phyloP scores from a whole-genome alignment of 116 monocot species.

The Phalaenopsis hybrid region DNA sequence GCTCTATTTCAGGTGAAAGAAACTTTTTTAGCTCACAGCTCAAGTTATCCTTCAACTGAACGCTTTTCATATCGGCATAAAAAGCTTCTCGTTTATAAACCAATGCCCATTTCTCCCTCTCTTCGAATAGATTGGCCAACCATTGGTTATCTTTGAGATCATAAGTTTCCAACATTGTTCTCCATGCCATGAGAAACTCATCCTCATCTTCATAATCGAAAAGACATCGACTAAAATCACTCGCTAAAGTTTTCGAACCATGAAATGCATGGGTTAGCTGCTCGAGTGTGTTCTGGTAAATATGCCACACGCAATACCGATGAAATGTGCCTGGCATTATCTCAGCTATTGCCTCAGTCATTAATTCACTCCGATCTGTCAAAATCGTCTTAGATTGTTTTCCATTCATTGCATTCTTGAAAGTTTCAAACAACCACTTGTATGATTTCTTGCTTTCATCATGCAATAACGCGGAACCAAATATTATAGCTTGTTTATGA shows the following conservation, averaged over 20 bases:
- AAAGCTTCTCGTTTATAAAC: constrained; percentile 29
- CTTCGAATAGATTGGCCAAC: constrained; percentile 26
- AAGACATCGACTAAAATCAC: constrained; percentile 33
- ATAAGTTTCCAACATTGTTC: constrained; percentile 31
- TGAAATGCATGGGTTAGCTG: constrained; percentile 37
- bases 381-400: constrained; percentile 32
- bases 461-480: constrained; percentile 42
- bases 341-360: constrained; percentile 21
- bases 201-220: constrained; percentile 36
- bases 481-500: constrained; percentile 28
- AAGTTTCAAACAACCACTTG: constrained; percentile 43
- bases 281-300: constrained; percentile 36
- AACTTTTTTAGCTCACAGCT: constrained; percentile 21
- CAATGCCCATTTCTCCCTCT: constrained; percentile 39
- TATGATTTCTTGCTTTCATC: constrained; percentile 30
- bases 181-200: constrained; percentile 35
- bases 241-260: constrained; percentile 36
- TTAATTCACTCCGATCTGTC: constrained; percentile 28
- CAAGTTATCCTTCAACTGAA: constrained; percentile 33
- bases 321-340: constrained; percentile 27
- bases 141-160: constrained; percentile 43
- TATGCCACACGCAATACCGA: constrained; percentile 36
- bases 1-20: constrained; percentile 30
- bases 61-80: constrained; percentile 36
- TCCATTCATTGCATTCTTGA: constrained; percentile 27